Evolutionary conservation across 169 alveolate genomes (phyloP).

Genomic region (Cryptosporidium meleagridis): DNA sequence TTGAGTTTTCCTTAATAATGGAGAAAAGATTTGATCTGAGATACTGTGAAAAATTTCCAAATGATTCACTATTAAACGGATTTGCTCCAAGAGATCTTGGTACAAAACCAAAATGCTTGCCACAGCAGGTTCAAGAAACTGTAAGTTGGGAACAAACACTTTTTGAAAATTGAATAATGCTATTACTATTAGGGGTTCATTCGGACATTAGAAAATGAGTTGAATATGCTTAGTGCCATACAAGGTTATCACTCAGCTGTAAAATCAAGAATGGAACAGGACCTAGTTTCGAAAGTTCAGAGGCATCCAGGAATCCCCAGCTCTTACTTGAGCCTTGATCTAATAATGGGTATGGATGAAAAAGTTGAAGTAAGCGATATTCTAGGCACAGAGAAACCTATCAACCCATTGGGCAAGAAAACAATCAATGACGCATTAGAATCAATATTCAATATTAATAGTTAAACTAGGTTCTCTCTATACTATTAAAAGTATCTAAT

Average conservation of each 20-base stretch:
- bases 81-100: slow-evolving; percentile 66
- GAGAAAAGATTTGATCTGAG: slow-evolving; percentile 58
- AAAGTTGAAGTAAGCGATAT: slow-evolving; percentile 39
- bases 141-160: slow-evolving; percentile 14
- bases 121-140: slow-evolving; percentile 64
- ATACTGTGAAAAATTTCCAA: slow-evolving; percentile 22
- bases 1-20: background rate
- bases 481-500: slow-evolving; percentile 22
- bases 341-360: slow-evolving; percentile 50
- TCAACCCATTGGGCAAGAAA: slow-evolving; percentile 19
- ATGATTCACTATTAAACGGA: slow-evolving; percentile 38
- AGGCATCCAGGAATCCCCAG: slow-evolving; percentile 73
- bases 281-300: slow-evolving; percentile 41
- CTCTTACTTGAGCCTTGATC: slow-evolving; percentile 44
- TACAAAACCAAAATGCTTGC: slow-evolving; percentile 21
- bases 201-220: slow-evolving; percentile 11
- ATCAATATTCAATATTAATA: slow-evolving; percentile 33
- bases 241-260: slow-evolving; percentile 60
- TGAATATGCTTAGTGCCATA: slow-evolving; percentile 20
- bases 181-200: slow-evolving; percentile 50
- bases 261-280: slow-evolving; percentile 62
- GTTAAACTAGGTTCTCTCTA: slow-evolving; percentile 13
- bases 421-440: slow-evolving; percentile 51
- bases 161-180: background rate
- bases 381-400: slow-evolving; percentile 34